These are phyloP conservation scores for Paramecium pentaurelia DNA, from an alignment of 73 alveolate genomes.

Conservation along the genomic window DNA sequence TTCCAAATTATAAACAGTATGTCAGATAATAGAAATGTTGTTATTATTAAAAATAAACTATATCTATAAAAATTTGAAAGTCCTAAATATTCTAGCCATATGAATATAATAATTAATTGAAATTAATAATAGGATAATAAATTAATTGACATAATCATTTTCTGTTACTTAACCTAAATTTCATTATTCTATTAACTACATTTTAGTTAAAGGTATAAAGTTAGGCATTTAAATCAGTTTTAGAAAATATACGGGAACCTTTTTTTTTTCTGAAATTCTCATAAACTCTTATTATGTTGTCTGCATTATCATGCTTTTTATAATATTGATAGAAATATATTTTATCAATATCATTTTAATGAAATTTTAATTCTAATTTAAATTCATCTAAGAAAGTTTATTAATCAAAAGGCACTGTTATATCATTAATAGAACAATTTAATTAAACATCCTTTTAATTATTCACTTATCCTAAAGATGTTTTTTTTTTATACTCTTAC, in stretches of 20 bases:
- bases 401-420: neutral
- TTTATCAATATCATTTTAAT: neutral
- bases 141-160: neutral
- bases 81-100: too few species aligned
- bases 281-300: neutral
- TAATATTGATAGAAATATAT: neutral
- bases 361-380: neutral
- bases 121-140: too few species aligned
- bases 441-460: neutral
- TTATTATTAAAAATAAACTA: too few species aligned
- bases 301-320: neutral
- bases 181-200: neutral
- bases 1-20: too few species aligned
- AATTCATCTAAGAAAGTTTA: neutral
- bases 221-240: neutral
- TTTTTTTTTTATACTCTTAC: neutral
- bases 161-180: neutral
- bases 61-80: too few species aligned
- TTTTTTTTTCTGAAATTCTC: neutral
- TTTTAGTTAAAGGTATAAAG: neutral
- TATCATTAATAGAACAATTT: neutral
- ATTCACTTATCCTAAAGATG: neutral
- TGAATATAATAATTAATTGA: too few species aligned
- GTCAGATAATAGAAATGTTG: too few species aligned
- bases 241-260: neutral